Conservation (phyloP, 208 protist genomes). For the Acanthamoeba castellanii region DNA sequence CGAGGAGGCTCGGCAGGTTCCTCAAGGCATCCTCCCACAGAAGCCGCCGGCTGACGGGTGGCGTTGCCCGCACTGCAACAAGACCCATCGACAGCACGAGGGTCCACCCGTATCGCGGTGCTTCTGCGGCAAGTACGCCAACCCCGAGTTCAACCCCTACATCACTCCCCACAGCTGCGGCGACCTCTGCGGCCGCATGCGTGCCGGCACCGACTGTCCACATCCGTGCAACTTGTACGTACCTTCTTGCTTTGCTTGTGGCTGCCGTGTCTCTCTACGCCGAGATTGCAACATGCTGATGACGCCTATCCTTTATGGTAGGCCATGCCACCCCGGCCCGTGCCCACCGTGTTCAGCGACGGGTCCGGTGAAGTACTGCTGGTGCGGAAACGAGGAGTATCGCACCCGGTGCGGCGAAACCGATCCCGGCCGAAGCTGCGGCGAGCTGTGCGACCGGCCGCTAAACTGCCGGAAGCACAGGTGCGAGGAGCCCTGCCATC, state of each 20-base stretch:
- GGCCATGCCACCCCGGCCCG: conserved; percentile 85
- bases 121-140: conserved; percentile 84
- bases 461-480: conserved; percentile 87
- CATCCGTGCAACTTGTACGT: conserved; percentile 79
- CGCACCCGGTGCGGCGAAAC: conserved; percentile 79
- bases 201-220: conserved; percentile 83
- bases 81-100: conserved; percentile 31
- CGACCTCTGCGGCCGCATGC: conserved; percentile 80
- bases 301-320: neutral
- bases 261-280: neutral
- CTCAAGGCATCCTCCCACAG: neutral
- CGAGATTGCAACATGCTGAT: too few species aligned
- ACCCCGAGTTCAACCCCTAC: conserved; percentile 81
- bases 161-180: conserved; percentile 86
- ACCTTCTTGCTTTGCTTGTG: neutral
- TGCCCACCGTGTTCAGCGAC: conserved; percentile 80
- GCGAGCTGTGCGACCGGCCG: conserved; percentile 74
- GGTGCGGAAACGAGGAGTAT: conserved; percentile 80
- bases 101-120: conserved; percentile 76
- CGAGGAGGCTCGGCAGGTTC: conserved; percentile 26
- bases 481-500: conserved; percentile 91
- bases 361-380: conserved; percentile 77
- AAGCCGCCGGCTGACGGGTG: conserved; percentile 54
- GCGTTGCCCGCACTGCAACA: conserved; percentile 85
- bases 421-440: conserved; percentile 80